Evolutionary conservation across 2,329 filamentous ascomycete genomes (phyloP).

Genomic region (Amylocarpus encephaloides): DNA sequence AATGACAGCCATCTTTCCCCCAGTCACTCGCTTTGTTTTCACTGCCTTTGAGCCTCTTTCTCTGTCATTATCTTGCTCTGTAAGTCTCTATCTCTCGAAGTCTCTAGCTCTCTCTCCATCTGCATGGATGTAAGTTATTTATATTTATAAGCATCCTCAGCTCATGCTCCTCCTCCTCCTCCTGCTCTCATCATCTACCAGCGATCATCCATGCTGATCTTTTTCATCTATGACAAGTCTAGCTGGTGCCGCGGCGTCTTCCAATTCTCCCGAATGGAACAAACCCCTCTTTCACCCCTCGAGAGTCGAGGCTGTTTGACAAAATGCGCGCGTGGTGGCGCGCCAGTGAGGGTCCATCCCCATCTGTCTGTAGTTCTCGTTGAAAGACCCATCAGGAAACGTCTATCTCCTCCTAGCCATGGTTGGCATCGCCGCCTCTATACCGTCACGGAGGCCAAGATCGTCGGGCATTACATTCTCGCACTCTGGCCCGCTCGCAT

Average conservation of each 20-base stretch:
- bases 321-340: constrained; percentile 31
- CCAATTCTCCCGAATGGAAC: constrained; percentile 53
- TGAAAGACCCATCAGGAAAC: constrained; percentile 54
- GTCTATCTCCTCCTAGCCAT: constrained; percentile 60
- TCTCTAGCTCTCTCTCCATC: no score
- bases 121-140: no score
- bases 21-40: constrained; percentile 59
- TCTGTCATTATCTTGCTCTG: background rate
- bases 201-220: no score
- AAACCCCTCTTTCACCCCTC: constrained; percentile 41
- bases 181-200: no score
- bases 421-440: constrained; percentile 58
- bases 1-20: constrained; percentile 58
- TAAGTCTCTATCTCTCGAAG: background rate
- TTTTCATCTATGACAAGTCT: constrained; percentile 42
- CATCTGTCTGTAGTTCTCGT: background rate
- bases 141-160: constrained; percentile 2
- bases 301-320: constrained; percentile 28
- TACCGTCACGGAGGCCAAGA: constrained; percentile 56
- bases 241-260: constrained; percentile 50
- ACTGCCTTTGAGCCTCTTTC: constrained; percentile 63
- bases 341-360: constrained; percentile 16
- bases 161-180: background rate
- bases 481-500: constrained; percentile 60
- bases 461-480: constrained; percentile 61